A percentile compares a stretch with the other conserved stretches of the same genome.
phyloP scores from a whole-genome alignment of 164 flowering plant genomes.

The Nymphaea colorata region DNA sequence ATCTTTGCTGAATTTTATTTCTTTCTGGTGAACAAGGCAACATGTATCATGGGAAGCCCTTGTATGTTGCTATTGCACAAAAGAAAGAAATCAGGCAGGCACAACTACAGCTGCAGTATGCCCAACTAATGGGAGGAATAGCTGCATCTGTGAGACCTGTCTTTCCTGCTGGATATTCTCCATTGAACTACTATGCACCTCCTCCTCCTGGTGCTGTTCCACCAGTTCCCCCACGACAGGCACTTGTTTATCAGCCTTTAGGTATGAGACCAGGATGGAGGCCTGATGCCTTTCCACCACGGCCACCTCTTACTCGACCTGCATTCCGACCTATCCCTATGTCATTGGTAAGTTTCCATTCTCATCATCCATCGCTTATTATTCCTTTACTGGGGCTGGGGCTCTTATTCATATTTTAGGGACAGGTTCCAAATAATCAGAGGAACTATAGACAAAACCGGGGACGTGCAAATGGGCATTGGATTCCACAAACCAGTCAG shows the following conservation, averaged over 20 bases:
- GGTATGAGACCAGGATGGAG: constrained; percentile 76
- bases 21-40: constrained; percentile 24
- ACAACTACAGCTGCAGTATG: constrained; percentile 49
- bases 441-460: constrained; percentile 51
- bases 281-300: constrained; percentile 25
- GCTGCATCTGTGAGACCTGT: constrained; percentile 45
- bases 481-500: constrained; percentile 26
- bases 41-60: constrained; percentile 64
- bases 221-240: constrained; percentile 42
- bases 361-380: no score
- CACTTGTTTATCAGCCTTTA: constrained; percentile 57
- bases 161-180: constrained; percentile 54
- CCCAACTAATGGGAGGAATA: constrained; percentile 38
- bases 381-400: no score
- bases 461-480: constrained; percentile 46
- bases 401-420: no score
- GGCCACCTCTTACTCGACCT: constrained; percentile 31
- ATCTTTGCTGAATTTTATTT: neutral
- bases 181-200: constrained; percentile 41
- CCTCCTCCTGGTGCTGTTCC: constrained; percentile 31
- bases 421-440: constrained; percentile 37
- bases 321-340: constrained; percentile 27
- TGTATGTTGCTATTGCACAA: constrained; percentile 80
- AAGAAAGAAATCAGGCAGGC: constrained; percentile 75
- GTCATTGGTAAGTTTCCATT: no score